A percentile compares a stretch with the other conserved stretches of the same genome.
These are phyloP conservation scores for Antarctomyces pellizariae DNA, from an alignment of 495 filamentous ascomycete genomes.

Conservation along the genomic window DNA sequence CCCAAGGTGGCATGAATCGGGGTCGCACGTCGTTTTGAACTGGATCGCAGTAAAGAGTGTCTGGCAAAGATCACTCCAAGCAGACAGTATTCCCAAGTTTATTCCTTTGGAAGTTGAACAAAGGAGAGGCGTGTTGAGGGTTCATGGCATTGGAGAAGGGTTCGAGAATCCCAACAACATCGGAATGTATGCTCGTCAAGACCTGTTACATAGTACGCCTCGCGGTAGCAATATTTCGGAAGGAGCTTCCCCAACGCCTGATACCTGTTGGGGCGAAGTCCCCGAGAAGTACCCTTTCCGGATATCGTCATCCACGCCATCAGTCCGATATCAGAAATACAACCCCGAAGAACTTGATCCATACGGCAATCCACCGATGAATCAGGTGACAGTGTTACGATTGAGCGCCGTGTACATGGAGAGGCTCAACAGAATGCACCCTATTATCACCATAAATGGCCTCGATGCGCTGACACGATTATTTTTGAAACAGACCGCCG, in stretches of 20 bases:
- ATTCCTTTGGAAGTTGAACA: constrained; percentile 50
- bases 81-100: constrained; percentile 25
- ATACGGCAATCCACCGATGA: constrained; percentile 40
- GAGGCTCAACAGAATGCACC: constrained; percentile 74
- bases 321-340: no score
- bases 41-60: constrained; percentile 34
- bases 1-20: constrained; percentile 54
- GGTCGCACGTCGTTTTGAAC: constrained; percentile 49
- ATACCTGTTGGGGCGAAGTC: constrained; percentile 20
- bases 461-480: constrained; percentile 24
- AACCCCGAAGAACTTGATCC: constrained; percentile 15
- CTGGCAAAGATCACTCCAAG: constrained; percentile 18
- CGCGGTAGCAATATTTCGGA: constrained; percentile 14
- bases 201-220: no score
- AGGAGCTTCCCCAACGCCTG: constrained; percentile 10
- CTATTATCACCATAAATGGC: constrained; percentile 38
- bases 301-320: no score
- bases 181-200: no score
- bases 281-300: constrained; percentile 16
- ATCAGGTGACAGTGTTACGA: constrained; percentile 30
- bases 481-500: constrained; percentile 15
- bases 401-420: constrained; percentile 50
- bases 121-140: constrained; percentile 44
- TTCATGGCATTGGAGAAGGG: constrained; percentile 64
- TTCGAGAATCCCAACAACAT: constrained; percentile 20